A percentile compares a stretch with the other conserved stretches of the same genome.
These are phyloP conservation scores for Protostelium mycophagum DNA, from an alignment of 78 protist genomes.

Conservation along the genomic window DNA sequence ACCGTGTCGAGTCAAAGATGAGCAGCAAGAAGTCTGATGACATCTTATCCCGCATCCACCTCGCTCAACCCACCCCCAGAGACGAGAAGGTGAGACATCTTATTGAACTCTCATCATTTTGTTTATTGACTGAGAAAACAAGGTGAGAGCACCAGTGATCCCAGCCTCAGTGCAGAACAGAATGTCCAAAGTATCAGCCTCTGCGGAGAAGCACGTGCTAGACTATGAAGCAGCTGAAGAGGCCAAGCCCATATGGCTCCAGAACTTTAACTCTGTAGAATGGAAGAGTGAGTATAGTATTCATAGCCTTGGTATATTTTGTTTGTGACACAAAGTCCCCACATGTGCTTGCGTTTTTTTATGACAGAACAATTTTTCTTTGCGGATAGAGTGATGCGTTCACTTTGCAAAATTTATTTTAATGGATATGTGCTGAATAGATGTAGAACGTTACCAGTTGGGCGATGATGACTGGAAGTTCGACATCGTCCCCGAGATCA, in stretches of 20 bases:
- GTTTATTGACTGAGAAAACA: neutral
- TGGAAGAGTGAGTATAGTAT: slow-evolving; percentile 6
- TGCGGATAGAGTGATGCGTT: no score
- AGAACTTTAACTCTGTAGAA: neutral
- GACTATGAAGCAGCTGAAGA: slow-evolving; percentile 9
- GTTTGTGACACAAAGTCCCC: no score
- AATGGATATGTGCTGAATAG: no score
- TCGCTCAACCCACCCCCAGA: slow-evolving; percentile 78
- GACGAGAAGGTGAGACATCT: slow-evolving; percentile 43
- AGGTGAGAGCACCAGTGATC: slow-evolving; percentile 11
- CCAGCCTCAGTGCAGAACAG: slow-evolving; percentile 42
- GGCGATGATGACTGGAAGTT: slow-evolving; percentile 80
- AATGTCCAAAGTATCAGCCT: neutral
- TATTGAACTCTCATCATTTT: neutral
- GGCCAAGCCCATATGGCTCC: neutral
- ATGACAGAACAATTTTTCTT: no score
- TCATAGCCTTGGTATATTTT: neutral
- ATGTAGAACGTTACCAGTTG: slow-evolving; percentile 36
- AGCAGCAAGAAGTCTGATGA: neutral
- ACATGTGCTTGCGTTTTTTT: no score
- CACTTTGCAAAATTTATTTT: no score
- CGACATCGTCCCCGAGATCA: slow-evolving; percentile 97
- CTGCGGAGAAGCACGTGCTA: slow-evolving; percentile 15
- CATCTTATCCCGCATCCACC: slow-evolving; percentile 65
- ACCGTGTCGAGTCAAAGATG: slow-evolving; percentile 73